Evolutionary conservation across 257 asterid species (phyloP).

Genomic region (Paraleonurus japonicus): DNA sequence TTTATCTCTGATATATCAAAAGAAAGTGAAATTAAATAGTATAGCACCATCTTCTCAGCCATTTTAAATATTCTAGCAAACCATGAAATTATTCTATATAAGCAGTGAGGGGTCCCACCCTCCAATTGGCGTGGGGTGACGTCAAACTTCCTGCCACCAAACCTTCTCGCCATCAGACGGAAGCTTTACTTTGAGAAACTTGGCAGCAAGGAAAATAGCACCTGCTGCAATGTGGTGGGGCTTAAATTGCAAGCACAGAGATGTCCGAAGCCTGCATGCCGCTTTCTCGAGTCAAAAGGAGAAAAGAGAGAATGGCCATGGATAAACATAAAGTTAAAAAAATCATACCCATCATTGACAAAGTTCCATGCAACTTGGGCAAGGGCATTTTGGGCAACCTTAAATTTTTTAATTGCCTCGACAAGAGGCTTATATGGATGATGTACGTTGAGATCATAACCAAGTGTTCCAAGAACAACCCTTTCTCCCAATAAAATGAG

Average conservation of each 20-base stretch:
- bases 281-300: constrained; percentile 66
- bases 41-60: constrained; percentile 20
- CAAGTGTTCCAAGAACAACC: constrained; percentile 88
- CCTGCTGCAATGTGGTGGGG: constrained; percentile 99
- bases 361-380: constrained; percentile 99
- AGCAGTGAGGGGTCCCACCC: constrained; percentile 70
- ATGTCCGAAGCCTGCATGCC: constrained; percentile 94
- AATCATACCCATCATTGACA: constrained; percentile 96
- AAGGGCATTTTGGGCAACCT: constrained; percentile 90
- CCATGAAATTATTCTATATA: constrained; percentile 19
- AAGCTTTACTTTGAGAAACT: constrained; percentile 98
- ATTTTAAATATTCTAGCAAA: neutral
- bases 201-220: constrained; percentile 99
- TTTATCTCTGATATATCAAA: constrained; percentile 7
- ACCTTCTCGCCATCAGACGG: constrained; percentile 92
- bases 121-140: constrained; percentile 99
- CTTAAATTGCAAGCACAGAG: constrained; percentile 97
- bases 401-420: constrained; percentile 83
- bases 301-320: constrained; percentile 45
- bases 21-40: neutral
- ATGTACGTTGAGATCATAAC: constrained; percentile 73
- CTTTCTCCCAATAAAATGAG: constrained; percentile 79
- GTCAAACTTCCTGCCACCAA: constrained; percentile 99
- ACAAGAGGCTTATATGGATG: constrained; percentile 98
- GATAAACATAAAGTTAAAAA: constrained; percentile 37